These are phyloP conservation scores for Dictyophora rubrovolvata DNA, from an alignment of 768 basidiomycete species.

Conservation along the genomic window DNA sequence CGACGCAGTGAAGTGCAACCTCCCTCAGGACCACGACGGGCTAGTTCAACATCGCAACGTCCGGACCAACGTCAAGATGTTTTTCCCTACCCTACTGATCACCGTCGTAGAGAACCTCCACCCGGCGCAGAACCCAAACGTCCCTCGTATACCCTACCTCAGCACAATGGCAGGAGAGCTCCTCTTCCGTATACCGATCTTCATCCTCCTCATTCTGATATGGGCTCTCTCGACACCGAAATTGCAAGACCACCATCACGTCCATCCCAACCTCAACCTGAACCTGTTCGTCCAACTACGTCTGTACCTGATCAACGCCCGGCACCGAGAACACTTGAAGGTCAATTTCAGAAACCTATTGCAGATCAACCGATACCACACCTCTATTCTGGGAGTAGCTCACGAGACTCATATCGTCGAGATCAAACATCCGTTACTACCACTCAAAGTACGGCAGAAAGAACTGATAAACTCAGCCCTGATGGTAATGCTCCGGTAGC, in stretches of 20 bases:
- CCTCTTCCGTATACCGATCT: background rate
- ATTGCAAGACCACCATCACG: background rate
- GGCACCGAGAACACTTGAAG: background rate
- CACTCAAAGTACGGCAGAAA: background rate
- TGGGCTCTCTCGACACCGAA: background rate
- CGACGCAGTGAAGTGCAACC: background rate
- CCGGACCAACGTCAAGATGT: background rate
- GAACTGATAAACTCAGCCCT: background rate
- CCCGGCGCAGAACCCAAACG: background rate
- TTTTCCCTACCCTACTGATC: background rate
- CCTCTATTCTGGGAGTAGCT: background rate
- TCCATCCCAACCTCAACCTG: background rate
- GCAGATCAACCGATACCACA: background rate
- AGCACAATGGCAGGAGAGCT: background rate
- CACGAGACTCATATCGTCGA: background rate
- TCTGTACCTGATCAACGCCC: slow-evolving; percentile 1
- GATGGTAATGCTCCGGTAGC: background rate
- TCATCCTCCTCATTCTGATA: background rate
- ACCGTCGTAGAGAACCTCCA: background rate
- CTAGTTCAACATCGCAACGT: background rate
- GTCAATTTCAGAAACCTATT: background rate
- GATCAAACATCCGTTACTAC: background rate
- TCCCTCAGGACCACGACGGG: background rate
- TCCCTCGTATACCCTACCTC: background rate
- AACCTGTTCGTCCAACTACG: background rate